Evolutionary conservation across 2,329 filamentous ascomycete species (phyloP).

Genomic region (Meredithiella fracta): DNA sequence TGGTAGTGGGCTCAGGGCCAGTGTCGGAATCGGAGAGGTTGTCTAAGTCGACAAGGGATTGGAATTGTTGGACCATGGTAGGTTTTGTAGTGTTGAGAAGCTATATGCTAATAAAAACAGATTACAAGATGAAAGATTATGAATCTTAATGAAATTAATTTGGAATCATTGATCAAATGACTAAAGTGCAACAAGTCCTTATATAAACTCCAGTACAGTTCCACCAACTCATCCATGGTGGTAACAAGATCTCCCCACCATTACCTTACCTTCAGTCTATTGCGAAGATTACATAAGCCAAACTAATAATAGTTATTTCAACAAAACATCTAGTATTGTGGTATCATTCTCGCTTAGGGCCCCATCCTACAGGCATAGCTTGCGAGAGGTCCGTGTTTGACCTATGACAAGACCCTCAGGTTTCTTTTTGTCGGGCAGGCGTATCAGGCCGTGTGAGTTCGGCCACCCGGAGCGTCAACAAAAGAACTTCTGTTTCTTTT

Average conservation of each 20-base stretch:
- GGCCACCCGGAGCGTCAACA: too few species aligned
- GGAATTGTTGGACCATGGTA: background rate
- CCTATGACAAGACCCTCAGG: constrained; percentile 14
- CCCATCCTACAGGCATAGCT: constrained; percentile 20
- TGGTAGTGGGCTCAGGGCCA: background rate
- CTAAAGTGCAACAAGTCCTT: too few species aligned
- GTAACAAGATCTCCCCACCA: too few species aligned
- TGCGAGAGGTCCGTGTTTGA: constrained; percentile 18
- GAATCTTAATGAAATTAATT: too few species aligned
- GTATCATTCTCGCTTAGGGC: constrained; percentile 55
- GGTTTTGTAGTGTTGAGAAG: background rate
- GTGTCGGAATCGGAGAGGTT: background rate
- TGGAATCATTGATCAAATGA: too few species aligned
- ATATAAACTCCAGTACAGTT: too few species aligned
- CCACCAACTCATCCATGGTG: too few species aligned
- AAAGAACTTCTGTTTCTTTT: too few species aligned
- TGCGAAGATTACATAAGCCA: background rate
- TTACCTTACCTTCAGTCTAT: background rate
- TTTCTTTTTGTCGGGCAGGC: background rate
- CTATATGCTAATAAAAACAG: background rate
- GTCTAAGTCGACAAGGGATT: background rate
- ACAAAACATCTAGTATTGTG: constrained; percentile 39
- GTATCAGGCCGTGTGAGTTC: too few species aligned
- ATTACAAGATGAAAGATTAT: background rate
- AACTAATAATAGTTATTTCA: background rate